These are phyloP conservation scores for Nannochloropsis salina DNA, from an alignment of 108 stramenopile genomes.

Conservation along the genomic window DNA sequence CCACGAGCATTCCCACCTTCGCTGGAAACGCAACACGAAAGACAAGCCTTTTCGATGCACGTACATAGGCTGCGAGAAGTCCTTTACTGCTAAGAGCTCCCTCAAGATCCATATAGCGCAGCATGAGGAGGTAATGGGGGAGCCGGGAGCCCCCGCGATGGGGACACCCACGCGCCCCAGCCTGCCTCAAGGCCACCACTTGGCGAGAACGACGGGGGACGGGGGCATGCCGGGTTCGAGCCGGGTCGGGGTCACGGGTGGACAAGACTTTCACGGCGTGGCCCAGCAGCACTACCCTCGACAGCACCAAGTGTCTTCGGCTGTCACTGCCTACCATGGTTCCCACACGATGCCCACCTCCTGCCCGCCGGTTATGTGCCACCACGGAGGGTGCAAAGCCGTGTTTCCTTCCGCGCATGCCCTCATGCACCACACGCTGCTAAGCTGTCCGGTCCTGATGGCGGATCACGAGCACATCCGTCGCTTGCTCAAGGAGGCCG, in stretches of 20 bases:
- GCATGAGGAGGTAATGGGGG: conserved; percentile 3
- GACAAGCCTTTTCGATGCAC: conserved; percentile 39
- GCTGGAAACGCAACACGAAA: conserved; percentile 37
- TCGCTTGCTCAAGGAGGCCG: neutral
- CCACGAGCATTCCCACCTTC: conserved; percentile 33
- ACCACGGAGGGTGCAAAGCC: conserved; percentile 11
- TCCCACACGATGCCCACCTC: no score
- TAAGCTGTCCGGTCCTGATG: neutral
- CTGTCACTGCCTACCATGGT: no score
- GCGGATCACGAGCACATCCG: neutral
- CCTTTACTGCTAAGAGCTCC: conserved; percentile 34
- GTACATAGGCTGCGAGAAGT: conserved; percentile 29
- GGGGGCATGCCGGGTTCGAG: no score
- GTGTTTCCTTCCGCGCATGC: neutral
- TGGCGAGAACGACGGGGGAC: no score
- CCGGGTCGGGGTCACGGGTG: no score
- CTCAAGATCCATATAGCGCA: conserved; percentile 29
- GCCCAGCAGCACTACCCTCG: no score
- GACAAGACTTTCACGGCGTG: no score
- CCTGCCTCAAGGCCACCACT: no score
- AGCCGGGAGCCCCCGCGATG: no score
- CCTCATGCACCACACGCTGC: neutral
- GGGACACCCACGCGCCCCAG: no score
- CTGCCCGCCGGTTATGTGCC: neutral
- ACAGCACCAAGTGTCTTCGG: no score